A percentile compares a stretch with the other conserved stretches of the same genome.
phyloP scores from a whole-genome alignment of 805 yeast genomes.

The Pichia rugopelliculosa region DNA sequence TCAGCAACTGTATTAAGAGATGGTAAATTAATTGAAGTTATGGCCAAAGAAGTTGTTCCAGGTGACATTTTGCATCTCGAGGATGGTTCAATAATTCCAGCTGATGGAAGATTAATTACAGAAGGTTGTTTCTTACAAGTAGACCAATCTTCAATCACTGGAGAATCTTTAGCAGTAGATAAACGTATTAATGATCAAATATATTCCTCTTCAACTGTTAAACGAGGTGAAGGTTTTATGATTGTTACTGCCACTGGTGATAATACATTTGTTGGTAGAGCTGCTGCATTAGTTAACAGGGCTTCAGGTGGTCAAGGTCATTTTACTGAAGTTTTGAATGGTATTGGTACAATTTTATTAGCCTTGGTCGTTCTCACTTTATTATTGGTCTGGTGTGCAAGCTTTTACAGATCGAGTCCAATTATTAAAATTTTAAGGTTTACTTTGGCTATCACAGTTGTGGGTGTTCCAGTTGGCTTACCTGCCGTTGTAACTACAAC shows the following conservation, averaged over 20 bases:
- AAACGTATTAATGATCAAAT: conserved; percentile 74
- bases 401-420: conserved; percentile 78
- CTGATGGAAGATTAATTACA: conserved; percentile 82
- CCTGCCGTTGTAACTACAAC: conserved; percentile 95
- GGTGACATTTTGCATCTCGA: conserved; percentile 89
- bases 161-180: conserved; percentile 89
- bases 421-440: conserved; percentile 77
- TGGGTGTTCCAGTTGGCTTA: conserved; percentile 94
- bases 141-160: conserved; percentile 91
- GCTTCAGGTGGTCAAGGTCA: conserved; percentile 85
- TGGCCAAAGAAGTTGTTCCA: conserved; percentile 81
- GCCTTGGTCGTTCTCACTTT: conserved; percentile 77
- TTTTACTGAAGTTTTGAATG: conserved; percentile 89
- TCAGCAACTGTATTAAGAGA: conserved; percentile 76
- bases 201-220: conserved; percentile 83
- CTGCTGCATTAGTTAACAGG: conserved; percentile 87
- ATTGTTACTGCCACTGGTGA: conserved; percentile 88
- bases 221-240: conserved; percentile 89
- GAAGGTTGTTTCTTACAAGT: conserved; percentile 77
- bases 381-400: conserved; percentile 77
- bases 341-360: conserved; percentile 82
- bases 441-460: conserved; percentile 85
- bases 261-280: conserved; percentile 86
- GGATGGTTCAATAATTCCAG: conserved; percentile 86
- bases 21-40: conserved; percentile 65